phyloP scores from a whole-genome alignment of 495 filamentous ascomycete genomes.

The Pyrenula aspistea region DNA sequence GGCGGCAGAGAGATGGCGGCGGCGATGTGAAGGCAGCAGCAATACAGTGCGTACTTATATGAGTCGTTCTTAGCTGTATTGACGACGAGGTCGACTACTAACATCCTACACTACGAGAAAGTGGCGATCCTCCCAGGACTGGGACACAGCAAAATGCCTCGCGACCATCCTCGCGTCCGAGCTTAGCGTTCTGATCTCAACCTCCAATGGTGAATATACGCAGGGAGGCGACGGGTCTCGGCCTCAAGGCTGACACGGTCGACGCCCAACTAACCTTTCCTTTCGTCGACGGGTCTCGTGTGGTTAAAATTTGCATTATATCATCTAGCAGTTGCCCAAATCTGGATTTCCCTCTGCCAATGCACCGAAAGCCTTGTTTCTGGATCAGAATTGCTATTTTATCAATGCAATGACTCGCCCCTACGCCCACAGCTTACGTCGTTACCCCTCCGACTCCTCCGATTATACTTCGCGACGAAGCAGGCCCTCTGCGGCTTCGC shows the following conservation, averaged over 20 bases:
- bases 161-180: neutral
- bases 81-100: neutral
- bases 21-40: too few relatives aligned
- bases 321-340: neutral
- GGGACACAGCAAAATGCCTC: neutral
- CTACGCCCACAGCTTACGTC: neutral
- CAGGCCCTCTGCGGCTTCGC: neutral
- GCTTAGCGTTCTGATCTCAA: too few relatives aligned
- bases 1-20: too few relatives aligned
- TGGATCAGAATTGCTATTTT: neutral
- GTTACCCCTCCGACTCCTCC: neutral
- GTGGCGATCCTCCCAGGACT: neutral
- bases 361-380: neutral
- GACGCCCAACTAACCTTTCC: neutral
- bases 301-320: neutral
- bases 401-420: neutral
- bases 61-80: too few relatives aligned
- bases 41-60: too few relatives aligned
- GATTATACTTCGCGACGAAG: neutral
- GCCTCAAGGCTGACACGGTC: constrained; percentile 1
- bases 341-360: neutral
- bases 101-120: neutral
- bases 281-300: neutral
- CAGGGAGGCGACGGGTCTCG: neutral
- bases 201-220: neutral